Evolutionary conservation across 1,139 yeast genomes (phyloP).

Genomic region (Petasospora rhodanensis): DNA sequence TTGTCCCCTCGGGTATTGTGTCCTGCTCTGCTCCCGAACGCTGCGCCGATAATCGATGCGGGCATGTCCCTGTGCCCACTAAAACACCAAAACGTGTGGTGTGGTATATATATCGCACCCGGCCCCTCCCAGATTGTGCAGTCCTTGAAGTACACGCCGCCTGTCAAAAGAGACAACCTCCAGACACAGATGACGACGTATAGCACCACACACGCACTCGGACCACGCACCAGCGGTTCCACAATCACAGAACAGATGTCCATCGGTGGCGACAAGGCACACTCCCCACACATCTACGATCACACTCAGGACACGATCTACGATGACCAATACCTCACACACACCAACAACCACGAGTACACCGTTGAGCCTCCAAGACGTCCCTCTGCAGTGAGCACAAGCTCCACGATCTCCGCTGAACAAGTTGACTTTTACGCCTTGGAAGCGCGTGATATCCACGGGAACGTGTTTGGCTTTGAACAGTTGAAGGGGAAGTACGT

Average conservation of each 20-base stretch:
- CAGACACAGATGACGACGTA: background rate
- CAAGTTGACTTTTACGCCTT: slow-evolving; percentile 41
- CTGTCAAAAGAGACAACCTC: no score
- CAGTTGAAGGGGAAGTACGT: slow-evolving; percentile 79
- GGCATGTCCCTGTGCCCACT: no score
- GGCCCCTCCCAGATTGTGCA: no score
- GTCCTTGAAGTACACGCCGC: no score
- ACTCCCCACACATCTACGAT: slow-evolving; percentile 1
- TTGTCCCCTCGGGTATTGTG: no score
- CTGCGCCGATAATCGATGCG: no score
- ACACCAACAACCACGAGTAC: slow-evolving; percentile 1
- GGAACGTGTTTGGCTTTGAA: slow-evolving; percentile 53
- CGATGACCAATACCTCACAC: slow-evolving; percentile 4
- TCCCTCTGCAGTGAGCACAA: slow-evolving; percentile 1
- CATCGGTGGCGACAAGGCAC: background rate
- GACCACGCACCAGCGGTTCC: no score
- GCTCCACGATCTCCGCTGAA: slow-evolving; percentile 3
- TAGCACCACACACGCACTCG: no score
- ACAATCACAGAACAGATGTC: no score
- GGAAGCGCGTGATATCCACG: slow-evolving; percentile 43
- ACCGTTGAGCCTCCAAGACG: no score
- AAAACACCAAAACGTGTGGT: no score
- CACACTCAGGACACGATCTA: background rate
- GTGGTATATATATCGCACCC: background rate
- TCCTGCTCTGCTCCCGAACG: no score